Conservation (phyloP, 129 eudicot species). For the Escallonia rubra region DNA sequence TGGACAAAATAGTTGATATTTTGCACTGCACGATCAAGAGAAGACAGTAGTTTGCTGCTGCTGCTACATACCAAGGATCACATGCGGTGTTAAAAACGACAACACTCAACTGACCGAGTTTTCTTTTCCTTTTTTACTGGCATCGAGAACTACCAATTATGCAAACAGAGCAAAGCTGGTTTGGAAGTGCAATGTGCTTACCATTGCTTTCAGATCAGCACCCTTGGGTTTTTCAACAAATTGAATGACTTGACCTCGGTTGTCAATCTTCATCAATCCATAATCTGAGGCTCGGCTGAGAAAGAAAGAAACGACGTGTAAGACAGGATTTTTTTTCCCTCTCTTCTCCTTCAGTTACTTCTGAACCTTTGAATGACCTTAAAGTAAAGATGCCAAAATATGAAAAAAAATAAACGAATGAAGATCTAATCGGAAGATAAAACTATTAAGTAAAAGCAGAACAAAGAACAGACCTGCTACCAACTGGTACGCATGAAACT, state of each 20-base stretch:
- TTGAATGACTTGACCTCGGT: conserved; percentile 69
- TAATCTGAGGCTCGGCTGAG: conserved; percentile 85
- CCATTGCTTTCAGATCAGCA: conserved; percentile 75
- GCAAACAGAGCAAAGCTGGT: too few species aligned
- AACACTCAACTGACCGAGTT: too few species aligned
- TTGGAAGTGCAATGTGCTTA: conserved; percentile 14
- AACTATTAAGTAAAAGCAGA: background rate
- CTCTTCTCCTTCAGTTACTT: background rate
- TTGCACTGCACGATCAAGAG: too few species aligned
- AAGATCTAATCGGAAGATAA: background rate
- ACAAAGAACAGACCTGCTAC: conserved; percentile 54
- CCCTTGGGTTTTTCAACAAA: conserved; percentile 91
- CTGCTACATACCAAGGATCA: too few species aligned
- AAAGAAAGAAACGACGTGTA: conserved; percentile 13
- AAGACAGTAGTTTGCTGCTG: too few species aligned
- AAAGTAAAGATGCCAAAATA: background rate
- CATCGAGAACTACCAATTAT: too few species aligned
- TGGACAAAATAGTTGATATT: too few species aligned
- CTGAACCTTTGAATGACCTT: background rate
- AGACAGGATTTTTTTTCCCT: background rate
- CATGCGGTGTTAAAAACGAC: too few species aligned
- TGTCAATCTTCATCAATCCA: conserved; percentile 85
- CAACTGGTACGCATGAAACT: conserved; percentile 92
- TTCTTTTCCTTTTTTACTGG: too few species aligned
- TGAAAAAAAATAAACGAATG: background rate